phyloP scores from a whole-genome alignment of 1,284 basidiomycete species.

The Mycena citricolor region DNA sequence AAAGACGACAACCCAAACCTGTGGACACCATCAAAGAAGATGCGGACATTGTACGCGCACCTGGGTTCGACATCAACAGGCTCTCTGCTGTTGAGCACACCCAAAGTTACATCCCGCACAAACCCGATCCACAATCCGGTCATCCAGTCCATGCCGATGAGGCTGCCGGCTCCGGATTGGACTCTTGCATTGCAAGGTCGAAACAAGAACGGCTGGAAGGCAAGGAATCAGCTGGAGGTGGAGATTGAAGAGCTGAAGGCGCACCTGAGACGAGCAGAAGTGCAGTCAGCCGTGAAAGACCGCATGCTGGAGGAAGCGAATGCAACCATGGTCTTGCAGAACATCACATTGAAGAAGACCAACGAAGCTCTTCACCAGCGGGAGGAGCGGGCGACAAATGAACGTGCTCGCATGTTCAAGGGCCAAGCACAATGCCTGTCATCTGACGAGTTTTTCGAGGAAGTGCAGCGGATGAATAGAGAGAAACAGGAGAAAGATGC shows the following conservation, averaged over 20 bases:
- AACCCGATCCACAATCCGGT: conserved; percentile 18
- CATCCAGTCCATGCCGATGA: conserved; percentile 8
- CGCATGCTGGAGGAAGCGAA: conserved; percentile 3
- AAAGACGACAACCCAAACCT: conserved; percentile 15
- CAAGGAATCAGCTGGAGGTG: not conserved
- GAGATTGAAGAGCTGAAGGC: not conserved
- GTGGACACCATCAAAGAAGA: conserved; percentile 26
- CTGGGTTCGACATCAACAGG: conserved; percentile 23
- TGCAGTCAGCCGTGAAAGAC: conserved; percentile 1
- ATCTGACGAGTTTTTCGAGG: conserved; percentile 2
- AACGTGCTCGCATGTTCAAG: conserved; percentile 8
- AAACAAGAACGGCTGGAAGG: not conserved
- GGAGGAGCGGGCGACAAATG: conserved; percentile 8
- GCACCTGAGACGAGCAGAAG: not conserved
- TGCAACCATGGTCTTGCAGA: conserved; percentile 13
- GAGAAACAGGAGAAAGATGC: conserved; percentile 1
- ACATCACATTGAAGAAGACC: conserved; percentile 2
- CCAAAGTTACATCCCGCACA: conserved; percentile 19
- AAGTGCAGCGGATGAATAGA: not conserved
- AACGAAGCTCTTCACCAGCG: conserved; percentile 5
- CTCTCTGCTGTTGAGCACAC: conserved; percentile 27
- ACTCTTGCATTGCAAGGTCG: conserved; percentile 2
- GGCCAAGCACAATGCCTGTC: conserved; percentile 6
- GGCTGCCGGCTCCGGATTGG: conserved; percentile 22
- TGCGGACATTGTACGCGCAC: conserved; percentile 20